Conservation (phyloP, 2,329 filamentous ascomycete genomes). For the Trichoderma citrinoviride region DNA sequence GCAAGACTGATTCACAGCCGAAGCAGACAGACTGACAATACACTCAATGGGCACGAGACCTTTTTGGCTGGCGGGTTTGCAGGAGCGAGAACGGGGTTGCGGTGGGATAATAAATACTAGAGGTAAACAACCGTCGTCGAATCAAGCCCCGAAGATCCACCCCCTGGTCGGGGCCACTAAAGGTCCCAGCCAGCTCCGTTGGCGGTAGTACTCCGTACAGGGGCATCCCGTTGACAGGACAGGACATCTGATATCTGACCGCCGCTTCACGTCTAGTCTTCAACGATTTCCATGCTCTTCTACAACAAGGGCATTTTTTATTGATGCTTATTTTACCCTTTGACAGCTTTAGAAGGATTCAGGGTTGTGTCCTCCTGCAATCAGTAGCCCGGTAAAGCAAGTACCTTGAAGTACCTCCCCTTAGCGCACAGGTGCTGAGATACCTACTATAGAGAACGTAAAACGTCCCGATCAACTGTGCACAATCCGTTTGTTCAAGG, state of each 20-base stretch:
- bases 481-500: no score
- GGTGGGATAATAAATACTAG: slow-evolving; percentile 4
- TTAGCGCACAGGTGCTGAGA: background rate
- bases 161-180: slow-evolving; percentile 14
- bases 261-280: background rate
- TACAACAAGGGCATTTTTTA: background rate
- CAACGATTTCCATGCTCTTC: background rate
- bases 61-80: background rate
- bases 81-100: slow-evolving; percentile 7
- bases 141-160: slow-evolving; percentile 6
- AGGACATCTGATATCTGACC: background rate
- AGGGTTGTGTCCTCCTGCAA: background rate
- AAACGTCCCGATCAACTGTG: background rate
- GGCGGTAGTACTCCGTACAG: background rate
- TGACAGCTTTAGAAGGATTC: background rate
- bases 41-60: background rate
- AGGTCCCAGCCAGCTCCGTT: slow-evolving; percentile 1
- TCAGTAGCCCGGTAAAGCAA: background rate
- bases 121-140: slow-evolving; percentile 16
- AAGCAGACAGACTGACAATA: background rate
- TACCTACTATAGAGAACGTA: background rate
- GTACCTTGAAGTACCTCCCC: background rate
- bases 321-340: background rate
- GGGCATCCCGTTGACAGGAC: background rate
- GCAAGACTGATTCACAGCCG: slow-evolving; percentile 4